phyloP scores from a whole-genome alignment of 148 eudicot genomes.

The Diospyros lotus region DNA sequence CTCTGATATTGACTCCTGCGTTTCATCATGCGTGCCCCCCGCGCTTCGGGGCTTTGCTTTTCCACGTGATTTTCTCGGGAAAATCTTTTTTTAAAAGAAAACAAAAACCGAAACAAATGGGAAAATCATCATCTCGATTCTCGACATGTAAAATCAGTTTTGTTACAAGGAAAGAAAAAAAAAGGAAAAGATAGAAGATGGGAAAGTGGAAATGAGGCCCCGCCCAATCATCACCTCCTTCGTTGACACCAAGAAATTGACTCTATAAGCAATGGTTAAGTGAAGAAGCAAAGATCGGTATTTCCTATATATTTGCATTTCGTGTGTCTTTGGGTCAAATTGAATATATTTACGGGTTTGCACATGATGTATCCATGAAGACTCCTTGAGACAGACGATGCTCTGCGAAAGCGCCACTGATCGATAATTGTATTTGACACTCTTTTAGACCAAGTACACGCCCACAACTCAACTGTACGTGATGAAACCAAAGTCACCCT shows the following conservation, averaged over 20 bases:
- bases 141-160: too few relatives aligned
- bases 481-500: neutral
- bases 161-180: slow-evolving; percentile 8
- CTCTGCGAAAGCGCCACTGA: neutral
- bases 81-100: too few relatives aligned
- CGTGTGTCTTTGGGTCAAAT: neutral
- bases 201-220: slow-evolving; percentile 7
- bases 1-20: neutral
- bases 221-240: slow-evolving; percentile 19
- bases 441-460: neutral
- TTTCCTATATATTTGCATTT: neutral
- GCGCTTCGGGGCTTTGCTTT: slow-evolving; percentile 5
- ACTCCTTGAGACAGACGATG: too few relatives aligned
- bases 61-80: slow-evolving; percentile 12
- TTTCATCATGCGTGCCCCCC: neutral
- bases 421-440: neutral
- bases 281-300: slow-evolving; percentile 1
- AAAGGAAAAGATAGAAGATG: neutral
- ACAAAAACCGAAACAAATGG: too few relatives aligned
- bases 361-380: neutral
- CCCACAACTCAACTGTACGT: neutral
- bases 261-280: slow-evolving; percentile 21
- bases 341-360: neutral
- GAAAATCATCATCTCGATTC: too few relatives aligned
- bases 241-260: slow-evolving; percentile 29